A percentile compares a stretch with the other conserved stretches of the same genome.
Conservation (phyloP, 2,329 filamentous ascomycete genomes). For the Mycogone perniciosa region DNA sequence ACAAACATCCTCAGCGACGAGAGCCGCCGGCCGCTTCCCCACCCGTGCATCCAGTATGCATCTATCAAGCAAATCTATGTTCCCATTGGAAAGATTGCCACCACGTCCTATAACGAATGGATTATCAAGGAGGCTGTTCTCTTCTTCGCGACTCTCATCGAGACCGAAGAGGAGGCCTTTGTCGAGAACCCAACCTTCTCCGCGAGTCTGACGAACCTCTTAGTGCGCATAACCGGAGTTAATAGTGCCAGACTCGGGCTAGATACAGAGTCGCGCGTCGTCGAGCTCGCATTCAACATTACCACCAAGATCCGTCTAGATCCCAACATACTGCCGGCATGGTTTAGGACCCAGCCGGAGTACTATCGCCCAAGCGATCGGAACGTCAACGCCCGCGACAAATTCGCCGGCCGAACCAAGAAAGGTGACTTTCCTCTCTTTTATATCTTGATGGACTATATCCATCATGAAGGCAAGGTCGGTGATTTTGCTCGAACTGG, state of each 20-base stretch:
- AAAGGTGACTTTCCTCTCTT: slow-evolving; percentile 93
- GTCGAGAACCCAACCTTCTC: slow-evolving; percentile 83
- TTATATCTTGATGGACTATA: slow-evolving; percentile 92
- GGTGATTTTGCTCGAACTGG: slow-evolving; percentile 96
- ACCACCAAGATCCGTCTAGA: slow-evolving; percentile 92
- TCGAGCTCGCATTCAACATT: slow-evolving; percentile 92
- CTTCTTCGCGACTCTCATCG: slow-evolving; percentile 86
- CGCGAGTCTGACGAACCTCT: slow-evolving; percentile 76
- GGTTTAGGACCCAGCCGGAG: slow-evolving; percentile 63
- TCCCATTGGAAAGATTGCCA: slow-evolving; percentile 81
- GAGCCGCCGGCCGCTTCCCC: slow-evolving; percentile 77
- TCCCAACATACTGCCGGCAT: slow-evolving; percentile 78
- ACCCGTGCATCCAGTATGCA: slow-evolving; percentile 85
- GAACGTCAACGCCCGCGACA: slow-evolving; percentile 52
- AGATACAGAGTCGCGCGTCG: slow-evolving; percentile 80
- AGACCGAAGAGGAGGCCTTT: slow-evolving; percentile 94
- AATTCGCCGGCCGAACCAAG: slow-evolving; percentile 78
- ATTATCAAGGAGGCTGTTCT: slow-evolving; percentile 79
- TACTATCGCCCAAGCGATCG: slow-evolving; percentile 39
- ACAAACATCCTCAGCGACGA: slow-evolving; percentile 79
- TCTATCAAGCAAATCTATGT: slow-evolving; percentile 83
- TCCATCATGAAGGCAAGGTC: slow-evolving; percentile 89
- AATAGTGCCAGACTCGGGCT: slow-evolving; percentile 67
- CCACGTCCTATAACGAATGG: slow-evolving; percentile 75
- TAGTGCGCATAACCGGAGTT: slow-evolving; percentile 69